Evolutionary conservation across 108 stramenopile genomes (phyloP).

Genomic region (Aurantiochytrium sp.): DNA sequence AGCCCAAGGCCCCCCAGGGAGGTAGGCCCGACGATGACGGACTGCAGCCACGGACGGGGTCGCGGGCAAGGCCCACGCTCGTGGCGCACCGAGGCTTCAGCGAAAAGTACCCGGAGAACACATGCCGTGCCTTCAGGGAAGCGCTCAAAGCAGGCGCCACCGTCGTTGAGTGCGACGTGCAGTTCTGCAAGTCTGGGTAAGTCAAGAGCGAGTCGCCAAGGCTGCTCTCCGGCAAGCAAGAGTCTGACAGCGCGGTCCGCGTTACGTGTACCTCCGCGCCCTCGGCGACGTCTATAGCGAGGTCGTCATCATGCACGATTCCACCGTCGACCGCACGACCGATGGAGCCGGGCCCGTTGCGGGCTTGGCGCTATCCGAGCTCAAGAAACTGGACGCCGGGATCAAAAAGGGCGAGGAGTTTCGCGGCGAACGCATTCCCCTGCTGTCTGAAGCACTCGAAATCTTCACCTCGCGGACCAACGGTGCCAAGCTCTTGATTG

Average conservation of each 20-base stretch:
- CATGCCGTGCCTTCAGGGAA: not conserved
- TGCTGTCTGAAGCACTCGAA: not conserved
- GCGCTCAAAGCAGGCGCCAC: not conserved
- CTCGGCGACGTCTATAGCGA: too few relatives aligned
- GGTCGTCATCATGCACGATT: conserved; percentile 1
- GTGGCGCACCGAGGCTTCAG: not conserved
- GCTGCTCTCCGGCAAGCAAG: too few relatives aligned
- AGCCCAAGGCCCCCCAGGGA: not conserved
- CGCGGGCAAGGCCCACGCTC: not conserved
- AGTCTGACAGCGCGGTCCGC: too few relatives aligned
- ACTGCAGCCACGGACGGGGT: not conserved
- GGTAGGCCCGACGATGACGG: not conserved
- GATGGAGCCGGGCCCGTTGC: not conserved
- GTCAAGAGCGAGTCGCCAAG: too few relatives aligned
- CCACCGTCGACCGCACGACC: not conserved
- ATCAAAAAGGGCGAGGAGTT: not conserved
- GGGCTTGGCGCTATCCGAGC: not conserved
- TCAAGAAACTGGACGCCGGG: not conserved
- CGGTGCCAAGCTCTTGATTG: not conserved
- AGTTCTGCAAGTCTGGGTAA: not conserved
- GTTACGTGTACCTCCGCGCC: too few relatives aligned
- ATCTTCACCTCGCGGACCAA: not conserved
- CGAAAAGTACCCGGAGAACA: conserved; percentile 1
- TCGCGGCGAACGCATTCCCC: not conserved
- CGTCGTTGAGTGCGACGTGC: not conserved